Evolutionary conservation across 1,284 basidiomycete species (phyloP).

Genomic region (Pascua guehoae): DNA sequence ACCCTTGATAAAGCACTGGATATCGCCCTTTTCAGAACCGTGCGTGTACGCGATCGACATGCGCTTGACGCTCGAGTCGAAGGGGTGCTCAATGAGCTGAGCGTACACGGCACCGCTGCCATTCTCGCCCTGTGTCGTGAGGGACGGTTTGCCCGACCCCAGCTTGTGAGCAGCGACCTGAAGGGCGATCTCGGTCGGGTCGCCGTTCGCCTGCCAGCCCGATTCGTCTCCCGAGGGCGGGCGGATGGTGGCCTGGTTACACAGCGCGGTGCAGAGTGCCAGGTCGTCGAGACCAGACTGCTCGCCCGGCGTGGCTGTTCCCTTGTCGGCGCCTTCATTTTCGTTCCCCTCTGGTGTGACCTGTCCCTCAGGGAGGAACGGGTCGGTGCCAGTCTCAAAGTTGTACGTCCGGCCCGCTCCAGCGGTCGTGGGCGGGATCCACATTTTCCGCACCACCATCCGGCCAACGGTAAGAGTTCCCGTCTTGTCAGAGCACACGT

Average conservation of each 20-base stretch:
- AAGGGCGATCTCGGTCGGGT: constrained; percentile 65
- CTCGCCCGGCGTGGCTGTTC: constrained; percentile 3
- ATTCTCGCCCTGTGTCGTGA: constrained; percentile 24
- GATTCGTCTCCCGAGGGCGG: constrained; percentile 40
- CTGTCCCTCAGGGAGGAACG: constrained; percentile 51
- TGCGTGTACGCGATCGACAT: constrained; percentile 57
- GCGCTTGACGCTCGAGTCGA: constrained; percentile 62
- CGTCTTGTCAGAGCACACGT: constrained; percentile 64
- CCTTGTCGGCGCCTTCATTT: constrained; percentile 25
- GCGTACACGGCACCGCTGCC: constrained; percentile 24
- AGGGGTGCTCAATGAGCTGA: constrained; percentile 55
- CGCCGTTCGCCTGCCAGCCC: constrained; percentile 65
- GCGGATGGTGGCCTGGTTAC: constrained; percentile 53
- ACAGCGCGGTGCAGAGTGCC: constrained; percentile 51
- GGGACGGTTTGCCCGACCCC: constrained; percentile 48
- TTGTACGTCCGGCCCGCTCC: constrained; percentile 46
- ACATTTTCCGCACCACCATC: constrained; percentile 59
- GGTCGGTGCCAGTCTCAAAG: constrained; percentile 48
- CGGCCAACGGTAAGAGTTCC: constrained; percentile 61
- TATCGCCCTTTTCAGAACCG: constrained; percentile 1
- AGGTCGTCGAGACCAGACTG: constrained; percentile 37
- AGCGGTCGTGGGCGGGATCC: constrained; percentile 51
- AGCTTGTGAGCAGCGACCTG: constrained; percentile 62
- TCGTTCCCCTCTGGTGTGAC: constrained; percentile 35
- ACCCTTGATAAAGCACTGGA: constrained; percentile 56